Conservation (phyloP, 345 rosid genomes). For the Cardamine occulta region DNA sequence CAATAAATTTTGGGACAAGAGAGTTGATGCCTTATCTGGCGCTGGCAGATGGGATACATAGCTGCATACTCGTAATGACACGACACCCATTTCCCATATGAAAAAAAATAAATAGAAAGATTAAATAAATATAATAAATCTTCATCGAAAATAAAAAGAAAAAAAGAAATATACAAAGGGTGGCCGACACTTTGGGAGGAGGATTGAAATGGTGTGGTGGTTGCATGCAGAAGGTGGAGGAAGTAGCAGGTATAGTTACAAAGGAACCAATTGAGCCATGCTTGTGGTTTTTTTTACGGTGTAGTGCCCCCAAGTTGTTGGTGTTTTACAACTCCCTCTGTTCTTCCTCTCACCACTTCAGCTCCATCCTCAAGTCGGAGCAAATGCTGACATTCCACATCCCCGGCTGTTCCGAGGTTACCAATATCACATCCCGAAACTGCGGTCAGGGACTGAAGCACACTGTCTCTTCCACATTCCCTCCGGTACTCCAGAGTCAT, state of each 20-base stretch:
- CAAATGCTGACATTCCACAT: constrained; percentile 88
- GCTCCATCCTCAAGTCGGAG: constrained; percentile 86
- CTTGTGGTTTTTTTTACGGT: constrained; percentile 1
- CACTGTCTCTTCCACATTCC: constrained; percentile 93
- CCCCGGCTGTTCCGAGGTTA: constrained; percentile 47
- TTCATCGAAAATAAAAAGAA: constrained; percentile 22
- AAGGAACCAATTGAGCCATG: constrained; percentile 25
- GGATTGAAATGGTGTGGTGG: constrained; percentile 23
- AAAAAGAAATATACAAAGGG: constrained; percentile 39
- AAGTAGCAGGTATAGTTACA: constrained; percentile 36
- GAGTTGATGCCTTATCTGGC: constrained; percentile 37
- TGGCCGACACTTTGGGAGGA: constrained; percentile 25
- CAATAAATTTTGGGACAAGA: constrained; percentile 39
- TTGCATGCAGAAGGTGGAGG: constrained; percentile 23
- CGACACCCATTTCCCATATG: constrained; percentile 6
- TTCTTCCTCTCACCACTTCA: constrained; percentile 89
- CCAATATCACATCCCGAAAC: constrained; percentile 56
- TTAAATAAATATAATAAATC: constrained; percentile 46
- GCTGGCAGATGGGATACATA: constrained; percentile 40
- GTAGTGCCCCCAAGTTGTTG: constrained; percentile 42
- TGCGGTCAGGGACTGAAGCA: constrained; percentile 86
- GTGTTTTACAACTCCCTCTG: constrained; percentile 79
- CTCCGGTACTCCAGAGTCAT: constrained; percentile 90
- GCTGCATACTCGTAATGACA: constrained; percentile 27
- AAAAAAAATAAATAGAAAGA: constrained; percentile 41